A percentile compares a stretch with the other conserved stretches of the same genome.
phyloP scores from a whole-genome alignment of 257 asterid genomes.

The Plectranthus barbatus region DNA sequence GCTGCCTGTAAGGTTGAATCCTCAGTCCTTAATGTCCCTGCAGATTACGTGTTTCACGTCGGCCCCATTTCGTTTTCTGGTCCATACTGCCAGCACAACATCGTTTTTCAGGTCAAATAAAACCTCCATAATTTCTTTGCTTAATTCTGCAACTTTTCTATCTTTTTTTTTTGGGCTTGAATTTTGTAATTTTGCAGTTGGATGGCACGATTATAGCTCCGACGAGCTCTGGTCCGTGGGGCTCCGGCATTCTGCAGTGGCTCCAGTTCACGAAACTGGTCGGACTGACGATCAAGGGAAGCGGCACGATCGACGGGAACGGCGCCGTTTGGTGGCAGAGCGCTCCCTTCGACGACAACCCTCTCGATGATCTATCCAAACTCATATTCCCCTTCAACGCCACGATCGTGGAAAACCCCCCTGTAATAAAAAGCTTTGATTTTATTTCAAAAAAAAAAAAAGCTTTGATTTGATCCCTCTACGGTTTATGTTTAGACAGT shows the following conservation, averaged over 20 bases:
- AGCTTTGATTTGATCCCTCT: neutral
- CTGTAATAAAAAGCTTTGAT: no score
- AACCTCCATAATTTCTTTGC: neutral
- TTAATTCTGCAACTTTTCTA: neutral
- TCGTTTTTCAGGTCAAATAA: constrained; percentile 69
- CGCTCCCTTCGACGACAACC: constrained; percentile 38
- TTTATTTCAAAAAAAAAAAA: no score
- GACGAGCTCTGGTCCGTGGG: constrained; percentile 57
- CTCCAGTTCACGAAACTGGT: constrained; percentile 68
- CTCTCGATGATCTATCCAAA: constrained; percentile 53
- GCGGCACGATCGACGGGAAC: constrained; percentile 62
- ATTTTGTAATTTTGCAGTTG: constrained; percentile 35
- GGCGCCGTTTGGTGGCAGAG: constrained; percentile 90
- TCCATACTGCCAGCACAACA: constrained; percentile 78
- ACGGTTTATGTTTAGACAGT: neutral
- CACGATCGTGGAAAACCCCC: constrained; percentile 28
- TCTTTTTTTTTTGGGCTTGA: no score
- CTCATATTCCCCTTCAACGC: constrained; percentile 43
- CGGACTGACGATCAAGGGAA: constrained; percentile 69
- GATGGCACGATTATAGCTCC: constrained; percentile 87
- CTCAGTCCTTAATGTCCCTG: constrained; percentile 53
- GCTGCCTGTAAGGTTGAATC: constrained; percentile 76
- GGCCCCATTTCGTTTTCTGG: constrained; percentile 94
- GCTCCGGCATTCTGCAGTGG: constrained; percentile 78
- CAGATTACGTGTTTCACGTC: constrained; percentile 54